Percentiles rank a stretch among this genome's conserved stretches.
phyloP scores from a whole-genome alignment of 805 yeast species.

The Huiozyma sinensis region DNA sequence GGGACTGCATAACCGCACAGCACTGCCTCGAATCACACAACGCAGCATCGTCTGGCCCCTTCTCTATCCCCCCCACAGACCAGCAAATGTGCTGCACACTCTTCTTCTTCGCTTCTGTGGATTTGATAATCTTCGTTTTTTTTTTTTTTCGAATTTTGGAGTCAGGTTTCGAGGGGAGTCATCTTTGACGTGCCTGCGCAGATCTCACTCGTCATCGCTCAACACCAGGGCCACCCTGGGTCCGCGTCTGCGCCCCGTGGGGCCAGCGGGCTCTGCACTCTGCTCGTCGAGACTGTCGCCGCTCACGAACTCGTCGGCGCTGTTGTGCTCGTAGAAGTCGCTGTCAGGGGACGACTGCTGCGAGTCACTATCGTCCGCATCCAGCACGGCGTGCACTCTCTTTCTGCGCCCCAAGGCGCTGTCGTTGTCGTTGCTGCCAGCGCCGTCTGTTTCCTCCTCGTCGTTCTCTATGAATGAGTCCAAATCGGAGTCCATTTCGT shows the following conservation, averaged over 20 bases:
- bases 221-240: conserved; percentile 15
- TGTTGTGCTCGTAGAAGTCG: conserved; percentile 24
- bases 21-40: no score
- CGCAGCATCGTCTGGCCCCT: no score
- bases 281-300: conserved; percentile 26
- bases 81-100: no score
- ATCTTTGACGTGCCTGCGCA: no score
- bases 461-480: conserved; percentile 12
- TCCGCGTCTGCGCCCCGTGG: conserved; percentile 8
- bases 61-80: no score
- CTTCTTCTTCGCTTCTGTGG: no score
- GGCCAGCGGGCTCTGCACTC: conserved; percentile 7
- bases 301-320: conserved; percentile 24
- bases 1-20: no score
- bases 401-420: not conserved
- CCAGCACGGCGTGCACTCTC: not conserved
- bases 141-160: no score
- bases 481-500: conserved; percentile 12
- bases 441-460: conserved; percentile 5
- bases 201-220: conserved; percentile 19
- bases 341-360: conserved; percentile 9
- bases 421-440: conserved; percentile 1
- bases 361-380: conserved; percentile 2
- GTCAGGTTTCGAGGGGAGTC: no score
- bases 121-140: no score